phyloP scores from a whole-genome alignment of 2,329 filamentous ascomycete genomes.

The Plenodomus tracheiphilus region DNA sequence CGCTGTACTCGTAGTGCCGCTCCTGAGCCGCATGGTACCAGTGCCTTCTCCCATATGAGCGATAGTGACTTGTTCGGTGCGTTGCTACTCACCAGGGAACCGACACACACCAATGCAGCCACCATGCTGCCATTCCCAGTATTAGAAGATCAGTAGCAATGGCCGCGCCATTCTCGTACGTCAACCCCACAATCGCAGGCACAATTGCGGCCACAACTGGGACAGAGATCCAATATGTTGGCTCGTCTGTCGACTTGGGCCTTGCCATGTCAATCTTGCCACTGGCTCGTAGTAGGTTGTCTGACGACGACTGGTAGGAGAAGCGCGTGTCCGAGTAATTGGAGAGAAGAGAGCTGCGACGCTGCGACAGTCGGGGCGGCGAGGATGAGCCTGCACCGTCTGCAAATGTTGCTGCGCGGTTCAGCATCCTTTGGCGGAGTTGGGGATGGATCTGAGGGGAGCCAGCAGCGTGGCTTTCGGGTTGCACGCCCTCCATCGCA shows the following conservation, averaged over 20 bases:
- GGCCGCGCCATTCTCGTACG: conserved; percentile 82
- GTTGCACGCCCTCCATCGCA: conserved; percentile 32
- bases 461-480: conserved; percentile 20
- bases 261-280: conserved; percentile 35
- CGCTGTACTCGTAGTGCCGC: conserved; percentile 32
- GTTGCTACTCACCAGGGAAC: conserved; percentile 71
- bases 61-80: neutral
- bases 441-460: conserved; percentile 30
- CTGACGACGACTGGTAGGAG: conserved; percentile 67
- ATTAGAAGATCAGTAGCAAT: conserved; percentile 85
- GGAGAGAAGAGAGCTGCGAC: conserved; percentile 78
- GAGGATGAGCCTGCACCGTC: conserved; percentile 30
- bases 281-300: conserved; percentile 65
- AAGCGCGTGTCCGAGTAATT: conserved; percentile 73
- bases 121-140: conserved; percentile 76
- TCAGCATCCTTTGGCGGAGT: conserved; percentile 42
- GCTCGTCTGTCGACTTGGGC: conserved; percentile 51
- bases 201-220: conserved; percentile 82
- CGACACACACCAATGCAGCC: conserved; percentile 89
- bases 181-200: conserved; percentile 79
- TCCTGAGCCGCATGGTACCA: conserved; percentile 58
- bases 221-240: conserved; percentile 75
- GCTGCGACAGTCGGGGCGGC: conserved; percentile 45
- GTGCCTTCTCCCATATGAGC: conserved; percentile 43
- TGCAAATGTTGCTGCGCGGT: conserved; percentile 39